Evolutionary conservation across 192 early-diverging fungal species (phyloP), one percentile per base, ranked within the genome.

Genomic region (Chytriomyces hyalinus): DNA sequence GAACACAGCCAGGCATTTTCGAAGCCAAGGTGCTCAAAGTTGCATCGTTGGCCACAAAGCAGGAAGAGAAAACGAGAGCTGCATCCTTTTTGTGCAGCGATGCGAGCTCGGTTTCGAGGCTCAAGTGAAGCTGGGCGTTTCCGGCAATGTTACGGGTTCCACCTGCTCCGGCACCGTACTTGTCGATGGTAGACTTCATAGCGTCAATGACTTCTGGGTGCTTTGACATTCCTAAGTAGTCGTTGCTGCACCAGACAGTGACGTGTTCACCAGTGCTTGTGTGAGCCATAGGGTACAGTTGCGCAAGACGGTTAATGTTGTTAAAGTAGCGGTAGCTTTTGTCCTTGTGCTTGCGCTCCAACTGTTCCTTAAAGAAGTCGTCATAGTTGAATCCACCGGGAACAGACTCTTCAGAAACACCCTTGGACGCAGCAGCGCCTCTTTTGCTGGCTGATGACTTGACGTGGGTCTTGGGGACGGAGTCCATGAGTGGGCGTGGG

Each of bases 71-170:
- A 50, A 98, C 94, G 15, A 98, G 86, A 26, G 95, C 96, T 1
- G 91, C 91, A 6, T 51, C 64, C 65, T 95, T 98, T 79, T 92
- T 93, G 86, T 99, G 97, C 65, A 99, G 84, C 71, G 89, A 83
- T 0, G 97, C 96, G 69, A 99, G 86, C 87, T 97, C 96, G 6
- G 88, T 73, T 84, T 99, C 97, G 22, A 99, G 89, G 26, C 86
- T 89, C 67, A 99, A 86, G 80, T 99, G 97, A 73, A 97, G 91
- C 75, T 93, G 93, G 67, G 95, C 94, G 85, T 99, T 99, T 60
- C 97, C 97, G 44, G 96, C 96, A 84, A 99, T 99, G 89, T 99
- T 99, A 76, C 97, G 92, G 28, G 97, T 99, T 75, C 97, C 97
- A 74, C 97, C 97, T 22, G 97, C 97, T 62, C 97, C 97, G 61